Evolutionary conservation across 1,284 basidiomycete species (phyloP), one percentile per base, ranked within the genome.

Genomic region (Trametes sp.): DNA sequence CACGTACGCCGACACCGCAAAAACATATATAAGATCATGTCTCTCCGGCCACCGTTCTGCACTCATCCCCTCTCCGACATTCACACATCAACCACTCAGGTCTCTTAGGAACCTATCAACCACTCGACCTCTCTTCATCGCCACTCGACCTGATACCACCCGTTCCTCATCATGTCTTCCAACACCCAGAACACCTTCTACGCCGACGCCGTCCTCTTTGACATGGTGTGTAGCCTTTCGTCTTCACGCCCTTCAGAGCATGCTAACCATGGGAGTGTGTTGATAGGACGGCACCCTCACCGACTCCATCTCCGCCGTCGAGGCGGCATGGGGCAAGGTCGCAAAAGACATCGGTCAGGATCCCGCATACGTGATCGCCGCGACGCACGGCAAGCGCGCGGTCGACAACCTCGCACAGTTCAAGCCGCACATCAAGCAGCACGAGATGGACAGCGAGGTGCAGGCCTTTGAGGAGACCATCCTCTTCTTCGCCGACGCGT

Each of bases 321-420:
- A 93, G 74, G 88, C 89, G 6, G 91, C 91, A 7, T 93, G 91
- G 91, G 85, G 84, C 36, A 88, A 87, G 69, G 89, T 93, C 54
- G 90, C 91, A 2, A 78, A 79, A 48, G 88, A 90, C 73, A 84
- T 90, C 50, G 87, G 86, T 56, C 84, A 87, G 74, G 87, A 90
- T 74, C 87, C 87, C 13, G 78, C 77, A 62, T 81, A 84, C 60
- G 86, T 90, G 63, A 89, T 89, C 72, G 84, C 85, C 33, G 88
- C 88, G 42, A 92, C 90, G 14, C 91, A 93, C 74, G 91, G 91
- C 71, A 88, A 91, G 72, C 87, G 84, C 63, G 84, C 84, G 24
- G 81, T 84, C 70, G 85, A 86, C 77, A 86, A 77, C 72, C 76
- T 77, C 63, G 61, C 76, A 21, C 73, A 73, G 61, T 77, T 77